Conservation (phyloP, 495 filamentous ascomycete species). For the Aspergillus homomorphus region DNA sequence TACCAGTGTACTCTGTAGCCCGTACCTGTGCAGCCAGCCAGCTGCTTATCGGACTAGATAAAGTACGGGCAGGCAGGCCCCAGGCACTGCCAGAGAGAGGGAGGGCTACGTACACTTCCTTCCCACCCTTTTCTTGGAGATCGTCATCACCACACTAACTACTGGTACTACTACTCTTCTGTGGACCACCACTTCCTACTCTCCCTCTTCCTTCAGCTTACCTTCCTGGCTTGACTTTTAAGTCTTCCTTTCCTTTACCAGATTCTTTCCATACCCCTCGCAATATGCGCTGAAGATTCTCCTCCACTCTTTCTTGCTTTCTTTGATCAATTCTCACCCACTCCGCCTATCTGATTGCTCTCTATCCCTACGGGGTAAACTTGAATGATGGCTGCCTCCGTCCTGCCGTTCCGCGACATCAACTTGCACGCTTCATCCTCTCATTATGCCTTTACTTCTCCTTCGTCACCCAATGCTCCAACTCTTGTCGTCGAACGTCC, state of each 20-base stretch:
- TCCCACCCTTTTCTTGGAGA: constrained; percentile 7
- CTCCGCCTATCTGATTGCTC: constrained; percentile 1
- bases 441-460: constrained; percentile 94
- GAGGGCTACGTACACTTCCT: neutral
- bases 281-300: constrained; percentile 29
- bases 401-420: constrained; percentile 90
- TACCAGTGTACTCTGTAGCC: constrained; percentile 2
- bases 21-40: no score
- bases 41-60: no score
- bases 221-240: neutral
- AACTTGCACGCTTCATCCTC: constrained; percentile 88
- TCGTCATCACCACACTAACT: constrained; percentile 2
- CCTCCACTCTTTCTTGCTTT: constrained; percentile 10
- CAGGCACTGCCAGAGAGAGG: no score
- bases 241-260: neutral
- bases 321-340: constrained; percentile 5
- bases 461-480: constrained; percentile 83
- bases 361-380: constrained; percentile 8
- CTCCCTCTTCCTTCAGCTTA: neutral
- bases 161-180: no score
- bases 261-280: constrained; percentile 6
- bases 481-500: constrained; percentile 86
- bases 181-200: neutral
- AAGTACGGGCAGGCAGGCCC: no score
- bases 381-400: constrained; percentile 51